These are phyloP conservation scores for Pythium dissotocum DNA, from an alignment of 352 stramenopile species.

Conservation along the genomic window DNA sequence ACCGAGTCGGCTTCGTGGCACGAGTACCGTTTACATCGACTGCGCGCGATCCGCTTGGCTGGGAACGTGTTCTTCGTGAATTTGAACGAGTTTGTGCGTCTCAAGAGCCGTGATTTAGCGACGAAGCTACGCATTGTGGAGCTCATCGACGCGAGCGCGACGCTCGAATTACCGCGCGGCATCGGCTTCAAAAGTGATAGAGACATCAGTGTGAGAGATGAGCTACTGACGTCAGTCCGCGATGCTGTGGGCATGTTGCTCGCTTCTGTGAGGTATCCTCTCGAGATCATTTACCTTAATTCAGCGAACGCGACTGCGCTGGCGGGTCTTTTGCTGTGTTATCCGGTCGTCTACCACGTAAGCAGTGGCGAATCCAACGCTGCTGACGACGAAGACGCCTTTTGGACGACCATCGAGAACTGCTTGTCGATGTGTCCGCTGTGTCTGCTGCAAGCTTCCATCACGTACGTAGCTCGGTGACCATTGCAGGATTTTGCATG, in stretches of 20 bases:
- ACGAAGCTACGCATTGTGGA: background rate
- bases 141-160: conserved; percentile 15
- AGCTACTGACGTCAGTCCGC: background rate
- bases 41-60: conserved; percentile 6
- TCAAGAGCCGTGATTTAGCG: conserved; percentile 16
- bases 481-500: background rate
- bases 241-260: background rate
- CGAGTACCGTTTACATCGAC: conserved; percentile 4
- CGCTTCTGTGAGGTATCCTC: background rate
- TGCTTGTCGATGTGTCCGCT: conserved; percentile 58
- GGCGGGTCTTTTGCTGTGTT: conserved; percentile 25
- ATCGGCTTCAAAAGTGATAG: background rate
- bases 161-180: background rate
- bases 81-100: conserved; percentile 11
- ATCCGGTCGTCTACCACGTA: conserved; percentile 21
- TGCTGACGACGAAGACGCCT: background rate
- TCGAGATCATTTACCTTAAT: background rate
- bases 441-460: conserved; percentile 33
- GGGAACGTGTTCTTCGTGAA: conserved; percentile 30
- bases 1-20: background rate
- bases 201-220: background rate
- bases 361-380: background rate
- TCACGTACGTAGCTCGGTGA: conserved; percentile 22
- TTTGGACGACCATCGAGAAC: conserved; percentile 31
- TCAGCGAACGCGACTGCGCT: conserved; percentile 4